phyloP scores from a whole-genome alignment of 2,329 filamentous ascomycete species.

The Calonectria montana region DNA sequence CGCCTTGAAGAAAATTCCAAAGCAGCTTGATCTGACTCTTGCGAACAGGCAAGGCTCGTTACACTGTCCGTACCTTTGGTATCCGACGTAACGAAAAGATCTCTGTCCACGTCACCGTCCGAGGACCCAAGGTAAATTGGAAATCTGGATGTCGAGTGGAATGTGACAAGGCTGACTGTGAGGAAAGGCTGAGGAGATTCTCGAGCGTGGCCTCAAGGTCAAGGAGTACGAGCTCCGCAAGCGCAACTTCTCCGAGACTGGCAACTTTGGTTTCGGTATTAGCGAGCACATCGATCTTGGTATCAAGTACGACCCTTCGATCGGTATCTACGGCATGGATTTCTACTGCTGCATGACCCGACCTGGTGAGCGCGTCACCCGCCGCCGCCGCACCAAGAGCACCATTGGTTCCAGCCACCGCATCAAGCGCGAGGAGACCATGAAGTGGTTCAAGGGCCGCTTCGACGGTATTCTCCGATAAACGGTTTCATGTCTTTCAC shows the following conservation, averaged over 20 bases:
- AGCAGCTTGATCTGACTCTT: conserved; percentile 31
- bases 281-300: conserved; percentile 99
- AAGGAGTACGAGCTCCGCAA: conserved; percentile 99
- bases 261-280: conserved; percentile 99
- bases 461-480: conserved; percentile 99
- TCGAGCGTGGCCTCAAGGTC: conserved; percentile 99
- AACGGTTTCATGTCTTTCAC: conserved; percentile 57
- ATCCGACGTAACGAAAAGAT: conserved; percentile 99
- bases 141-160: not conserved
- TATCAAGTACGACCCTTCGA: conserved; percentile 99
- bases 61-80: conserved; percentile 99
- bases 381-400: conserved; percentile 91
- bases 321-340: conserved; percentile 99
- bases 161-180: conserved; percentile 37
- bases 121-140: conserved; percentile 78
- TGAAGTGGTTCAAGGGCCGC: conserved; percentile 93
- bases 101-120: conserved; percentile 98
- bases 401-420: conserved; percentile 88
- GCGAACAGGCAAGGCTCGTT: conserved; percentile 91
- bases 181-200: conserved; percentile 91
- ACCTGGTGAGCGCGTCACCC: conserved; percentile 96
- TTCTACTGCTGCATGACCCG: conserved; percentile 99
- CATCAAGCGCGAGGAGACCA: conserved; percentile 93
- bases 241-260: conserved; percentile 99
- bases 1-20: conserved; percentile 12